Evolutionary conservation across 768 basidiomycete genomes (phyloP), one percentile per base, ranked within the genome.

Genomic region (Suillus variegatus): DNA sequence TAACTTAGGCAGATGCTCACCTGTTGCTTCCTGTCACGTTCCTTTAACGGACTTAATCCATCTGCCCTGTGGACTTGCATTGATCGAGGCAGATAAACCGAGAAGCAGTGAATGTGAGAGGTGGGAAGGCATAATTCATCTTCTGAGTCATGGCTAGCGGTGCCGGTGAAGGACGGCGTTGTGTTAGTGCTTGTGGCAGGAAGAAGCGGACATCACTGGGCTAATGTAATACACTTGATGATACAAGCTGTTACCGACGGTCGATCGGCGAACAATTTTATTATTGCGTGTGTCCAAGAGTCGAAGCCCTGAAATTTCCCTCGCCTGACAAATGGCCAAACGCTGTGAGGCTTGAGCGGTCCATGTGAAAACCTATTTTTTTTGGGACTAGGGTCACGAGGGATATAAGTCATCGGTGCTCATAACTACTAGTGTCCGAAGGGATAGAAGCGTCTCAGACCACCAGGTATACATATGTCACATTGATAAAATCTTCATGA

Each of bases 1-100:
- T 28, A 62, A 41, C 32, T 20, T 20, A 14, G 16, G 20, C 8
- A 28, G 14, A 51, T 41, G 13, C 32, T 38, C 16, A 25, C 61
- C 14, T 13, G 49, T 32, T 35, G n/a, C 18, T 36, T 44, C 28
- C 12, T 14, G 12, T n/a, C 32, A 22, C 47, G 14, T 81, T n/a
- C 78, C 79, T 6, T 70, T 81, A 9, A 79, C 75, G 1, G 80
- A 81, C 65, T 68, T 81, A 2, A 77, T 72, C 68, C 78, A 81
- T 61, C 66, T 82, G 32, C 77, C 78, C 44, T 76, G 73, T 56
- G 80, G 36, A 36, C 54, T 36, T n/a, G 12, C 12, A 36, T 55
- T 10, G 9, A 54, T 54, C n/a, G 18, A 35, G 6, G 20, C 35
- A 35, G 35, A n/a, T 55, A 20, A 35, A 55, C 20, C 32, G 25